Evolutionary conservation across 78 protist species (phyloP), one percentile per base, ranked within the genome.

Genomic region (Dictyostelium intermedium): DNA sequence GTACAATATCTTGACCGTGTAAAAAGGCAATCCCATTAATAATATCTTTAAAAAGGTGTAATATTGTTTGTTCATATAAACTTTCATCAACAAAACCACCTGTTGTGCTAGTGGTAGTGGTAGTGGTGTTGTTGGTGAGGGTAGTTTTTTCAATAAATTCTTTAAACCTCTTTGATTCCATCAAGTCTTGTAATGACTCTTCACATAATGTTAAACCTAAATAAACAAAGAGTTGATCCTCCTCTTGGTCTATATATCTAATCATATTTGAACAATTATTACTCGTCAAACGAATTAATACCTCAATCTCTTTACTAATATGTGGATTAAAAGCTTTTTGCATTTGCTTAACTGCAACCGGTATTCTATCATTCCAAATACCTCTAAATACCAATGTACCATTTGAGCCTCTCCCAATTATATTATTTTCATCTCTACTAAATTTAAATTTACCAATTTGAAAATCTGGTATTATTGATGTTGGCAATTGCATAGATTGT

Each of bases 381-480:
- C 94, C 94, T 5, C 30, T 35, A 70, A 43, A 89, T 10, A 89
- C 94, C 34, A 80, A 47, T 80, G 94, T 89, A 13, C 94, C 94
- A 89, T 89, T 89, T 41, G 86, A 79, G 3, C 94, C 94, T 69
- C 94, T 74, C 3, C 94, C 94, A 2, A 89, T 35, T 13, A 89
- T 89, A 69, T 89, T 45, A 13, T 63, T 25, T 47, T 60, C 70
- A 32, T 63, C 73, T 34, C 87, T 78, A 43, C 66, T 89, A 50
- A 89, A 89, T 89, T 72, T 89, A 80, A 89, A 89, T 81, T 89
- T 89, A 30, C 94, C 94, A 89, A 89, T 84, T 80, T 61, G 73
- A 35, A 47, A 41, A 45, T 87, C 34, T 11, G 78, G 41, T 84
- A 30, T 34, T 82, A 32, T 60, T 35, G 86, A 13, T 82, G 45